A percentile compares a stretch with the other conserved stretches of the same genome.
These are phyloP conservation scores for Pseudonitzschia delicatissima DNA, from an alignment of 108 stramenopile species.

Conservation along the genomic window DNA sequence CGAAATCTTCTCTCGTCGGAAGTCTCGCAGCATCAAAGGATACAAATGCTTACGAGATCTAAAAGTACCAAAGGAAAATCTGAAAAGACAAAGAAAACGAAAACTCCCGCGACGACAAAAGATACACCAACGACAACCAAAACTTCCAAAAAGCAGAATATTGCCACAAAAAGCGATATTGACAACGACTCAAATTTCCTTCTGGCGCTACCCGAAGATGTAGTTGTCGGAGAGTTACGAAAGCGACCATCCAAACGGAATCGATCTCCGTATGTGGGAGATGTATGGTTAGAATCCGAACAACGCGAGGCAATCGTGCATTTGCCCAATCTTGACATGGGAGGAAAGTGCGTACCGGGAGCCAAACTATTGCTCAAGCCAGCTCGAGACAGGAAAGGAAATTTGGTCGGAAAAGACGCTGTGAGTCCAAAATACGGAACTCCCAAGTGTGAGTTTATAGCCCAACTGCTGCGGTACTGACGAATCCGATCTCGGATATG, in stretches of 20 bases:
- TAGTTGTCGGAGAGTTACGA: constrained; percentile 21
- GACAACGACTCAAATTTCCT: constrained; percentile 3
- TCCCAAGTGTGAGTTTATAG: constrained; percentile 55
- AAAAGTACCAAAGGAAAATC: neutral
- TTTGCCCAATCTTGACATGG: constrained; percentile 34
- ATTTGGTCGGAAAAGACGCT: constrained; percentile 42
- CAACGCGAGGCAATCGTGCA: constrained; percentile 28
- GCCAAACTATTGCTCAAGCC: constrained; percentile 36
- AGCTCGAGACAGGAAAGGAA: constrained; percentile 43
- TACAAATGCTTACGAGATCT: no score
- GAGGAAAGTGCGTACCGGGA: constrained; percentile 56
- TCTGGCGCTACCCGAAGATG: constrained; percentile 22
- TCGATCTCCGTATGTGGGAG: constrained; percentile 60
- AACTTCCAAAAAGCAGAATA: neutral
- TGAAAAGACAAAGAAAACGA: neutral
- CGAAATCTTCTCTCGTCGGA: neutral
- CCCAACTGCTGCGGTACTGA: constrained; percentile 45
- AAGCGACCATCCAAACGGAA: constrained; percentile 46
- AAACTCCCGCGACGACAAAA: neutral
- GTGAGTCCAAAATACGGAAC: constrained; percentile 49
- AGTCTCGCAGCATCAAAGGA: no score
- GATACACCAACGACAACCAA: neutral
- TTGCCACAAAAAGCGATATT: neutral
- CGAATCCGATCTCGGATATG: constrained; percentile 36
- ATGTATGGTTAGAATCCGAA: constrained; percentile 33